These are phyloP conservation scores for Neoscytalidium dimidiatum DNA, from an alignment of 2,329 filamentous ascomycete species.

Conservation along the genomic window DNA sequence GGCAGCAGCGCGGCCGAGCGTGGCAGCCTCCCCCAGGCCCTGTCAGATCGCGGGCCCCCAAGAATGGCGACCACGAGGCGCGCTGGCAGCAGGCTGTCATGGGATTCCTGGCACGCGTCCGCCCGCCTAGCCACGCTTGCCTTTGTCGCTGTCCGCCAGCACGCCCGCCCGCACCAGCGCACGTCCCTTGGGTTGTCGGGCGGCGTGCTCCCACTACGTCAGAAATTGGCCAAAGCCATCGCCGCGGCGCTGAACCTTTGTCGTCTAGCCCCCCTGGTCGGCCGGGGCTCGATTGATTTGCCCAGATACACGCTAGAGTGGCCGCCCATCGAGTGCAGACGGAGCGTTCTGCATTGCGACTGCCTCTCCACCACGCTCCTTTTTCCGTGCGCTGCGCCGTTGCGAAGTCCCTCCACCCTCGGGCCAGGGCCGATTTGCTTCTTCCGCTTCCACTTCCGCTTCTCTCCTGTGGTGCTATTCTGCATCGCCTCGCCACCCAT, in stretches of 20 bases:
- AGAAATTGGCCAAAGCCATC: slow-evolving; percentile 18
- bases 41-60: neutral
- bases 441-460: slow-evolving; percentile 7
- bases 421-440: slow-evolving; percentile 10
- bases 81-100: neutral
- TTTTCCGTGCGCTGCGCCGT: slow-evolving; percentile 18
- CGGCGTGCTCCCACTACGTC: slow-evolving; percentile 5
- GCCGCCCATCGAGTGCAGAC: slow-evolving; percentile 11
- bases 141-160: slow-evolving; percentile 14
- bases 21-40: neutral
- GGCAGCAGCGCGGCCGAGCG: neutral
- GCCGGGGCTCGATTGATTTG: slow-evolving; percentile 10
- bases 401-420: slow-evolving; percentile 5
- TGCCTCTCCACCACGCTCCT: slow-evolving; percentile 19
- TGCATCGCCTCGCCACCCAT: slow-evolving; percentile 7
- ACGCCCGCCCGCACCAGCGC: slow-evolving; percentile 6
- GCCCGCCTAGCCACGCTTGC: slow-evolving; percentile 14
- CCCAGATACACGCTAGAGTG: slow-evolving; percentile 6
- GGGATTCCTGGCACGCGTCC: slow-evolving; percentile 7
- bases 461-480: slow-evolving; percentile 9
- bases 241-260: slow-evolving; percentile 16
- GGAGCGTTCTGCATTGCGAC: slow-evolving; percentile 19
- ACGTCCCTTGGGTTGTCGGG: neutral
- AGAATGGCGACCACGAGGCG: slow-evolving; percentile 7
- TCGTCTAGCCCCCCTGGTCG: slow-evolving; percentile 14